A percentile compares a stretch with the other conserved stretches of the same genome.
These are phyloP conservation scores for Umbellularia californica DNA, from an alignment of 164 flowering plant genomes.

Conservation along the genomic window DNA sequence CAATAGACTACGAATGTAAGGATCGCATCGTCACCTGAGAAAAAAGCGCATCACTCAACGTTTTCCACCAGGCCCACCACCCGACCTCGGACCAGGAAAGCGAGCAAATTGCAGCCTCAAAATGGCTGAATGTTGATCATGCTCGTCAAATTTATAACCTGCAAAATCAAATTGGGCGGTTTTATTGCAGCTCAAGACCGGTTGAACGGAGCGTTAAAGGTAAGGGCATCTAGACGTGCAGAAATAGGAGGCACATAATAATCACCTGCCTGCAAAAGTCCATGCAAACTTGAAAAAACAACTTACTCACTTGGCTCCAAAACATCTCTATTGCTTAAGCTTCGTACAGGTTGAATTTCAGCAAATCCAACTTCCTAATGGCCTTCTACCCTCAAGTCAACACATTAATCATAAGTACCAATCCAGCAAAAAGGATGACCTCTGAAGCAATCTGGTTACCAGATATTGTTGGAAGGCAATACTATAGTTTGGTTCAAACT, in stretches of 20 bases:
- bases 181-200: conserved; percentile 38
- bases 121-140: conserved; percentile 62
- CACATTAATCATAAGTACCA: not conserved
- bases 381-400: not conserved
- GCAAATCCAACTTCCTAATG: not conserved
- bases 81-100: conserved; percentile 90
- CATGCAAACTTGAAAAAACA: not conserved
- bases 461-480: not conserved
- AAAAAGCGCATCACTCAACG: conserved; percentile 43
- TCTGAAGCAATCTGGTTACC: not conserved
- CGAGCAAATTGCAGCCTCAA: conserved; percentile 94
- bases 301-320: not conserved
- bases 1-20: conserved; percentile 19
- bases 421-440: not conserved
- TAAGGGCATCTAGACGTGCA: not conserved
- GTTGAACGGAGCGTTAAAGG: conserved; percentile 17
- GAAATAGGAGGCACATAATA: not conserved
- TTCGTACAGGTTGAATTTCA: not conserved
- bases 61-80: conserved; percentile 78
- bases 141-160: conserved; percentile 93
- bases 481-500: not conserved
- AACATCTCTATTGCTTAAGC: not conserved
- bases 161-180: conserved; percentile 59
- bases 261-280: not conserved
- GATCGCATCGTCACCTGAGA: conserved; percentile 43